Evolutionary conservation across 139 green algal species (phyloP), one percentile per base, ranked within the genome.

Genomic region (Chlamydomonas sp.): DNA sequence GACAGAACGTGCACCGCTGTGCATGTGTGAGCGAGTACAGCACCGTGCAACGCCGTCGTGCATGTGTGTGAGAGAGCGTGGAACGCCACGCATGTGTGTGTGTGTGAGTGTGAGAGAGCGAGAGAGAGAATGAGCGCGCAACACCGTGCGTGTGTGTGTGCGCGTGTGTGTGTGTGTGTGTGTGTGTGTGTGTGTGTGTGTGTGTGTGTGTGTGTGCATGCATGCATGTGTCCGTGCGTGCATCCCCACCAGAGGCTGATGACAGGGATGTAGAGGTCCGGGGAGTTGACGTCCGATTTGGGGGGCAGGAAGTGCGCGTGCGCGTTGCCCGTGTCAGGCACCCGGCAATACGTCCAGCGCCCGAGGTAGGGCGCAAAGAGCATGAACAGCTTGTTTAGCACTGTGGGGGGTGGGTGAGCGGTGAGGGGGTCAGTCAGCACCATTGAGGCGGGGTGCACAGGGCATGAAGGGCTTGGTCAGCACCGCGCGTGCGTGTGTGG

Each of bases 181-280:
- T 24, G 13, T 65, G 58, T 24, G 5, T 38, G 58, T 8, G 6
- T 24, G 6, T 37, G 3, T 35, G 5, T 65, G 58, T 65, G 58
- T 28, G 5, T 65, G 58, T 16, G 58, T 35, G 6, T 28, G 26
- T 36, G 58, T 28, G 6, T n/a, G 58, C 5, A 38, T 28, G 28
- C 29, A 3, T 65, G 5, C 5, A 48, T 29, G 13, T 54, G 43
- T 54, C 16, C 20, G 43, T 54, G 43, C 20, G 43, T 13, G 58
- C 78, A 75, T 76, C 96, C 98, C 28, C 88, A 92, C 82, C 82
- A 93, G 8, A 91, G 70, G 0, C 83, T 85, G 84, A 96, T 90
- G 31, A 94, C 39, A 0, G 94, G 94, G 28, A 99, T 87, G 84
- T 98, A 99, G 62, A 99, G 81, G 78, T 99, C 94, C 5, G 94